Conservation (phyloP, 331 rosid species). For the Saraca asoca region DNA sequence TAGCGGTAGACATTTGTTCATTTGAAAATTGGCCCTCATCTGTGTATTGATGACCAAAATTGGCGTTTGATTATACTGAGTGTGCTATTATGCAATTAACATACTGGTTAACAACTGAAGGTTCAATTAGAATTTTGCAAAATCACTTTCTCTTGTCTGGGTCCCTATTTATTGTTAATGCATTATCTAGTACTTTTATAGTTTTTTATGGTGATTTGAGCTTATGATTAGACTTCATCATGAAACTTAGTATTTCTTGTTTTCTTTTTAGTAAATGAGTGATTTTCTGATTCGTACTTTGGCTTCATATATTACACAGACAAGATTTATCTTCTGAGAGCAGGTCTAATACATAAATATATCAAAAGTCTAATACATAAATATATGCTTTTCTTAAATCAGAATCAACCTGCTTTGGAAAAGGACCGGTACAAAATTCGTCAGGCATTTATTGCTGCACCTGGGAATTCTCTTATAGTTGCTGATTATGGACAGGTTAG, state of each 20-base stretch:
- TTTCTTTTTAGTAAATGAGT: neutral
- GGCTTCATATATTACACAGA: conserved; percentile 16
- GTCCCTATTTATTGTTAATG: too few species aligned
- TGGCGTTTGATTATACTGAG: too few species aligned
- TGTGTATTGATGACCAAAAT: neutral
- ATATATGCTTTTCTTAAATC: conserved; percentile 27
- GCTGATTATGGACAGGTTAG: conserved; percentile 97
- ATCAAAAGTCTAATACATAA: conserved; percentile 21
- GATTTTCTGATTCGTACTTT: conserved; percentile 9
- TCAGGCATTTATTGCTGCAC: conserved; percentile 89
- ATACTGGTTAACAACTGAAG: too few species aligned
- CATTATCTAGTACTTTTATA: too few species aligned
- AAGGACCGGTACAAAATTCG: conserved; percentile 97
- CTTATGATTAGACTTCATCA: conserved; percentile 9
- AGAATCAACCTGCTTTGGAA: conserved; percentile 99
- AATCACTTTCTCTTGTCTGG: too few species aligned
- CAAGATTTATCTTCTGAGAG: conserved; percentile 27
- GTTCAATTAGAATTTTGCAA: too few species aligned
- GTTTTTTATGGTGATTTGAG: conserved; percentile 15
- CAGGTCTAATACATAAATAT: conserved; percentile 24
- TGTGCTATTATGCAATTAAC: too few species aligned
- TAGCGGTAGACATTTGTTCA: conserved; percentile 3
- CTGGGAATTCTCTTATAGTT: conserved; percentile 90
- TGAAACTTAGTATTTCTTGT: conserved; percentile 13
- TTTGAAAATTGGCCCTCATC: conserved; percentile 9